These are phyloP conservation scores for Eremothecium sinecaudum DNA, from an alignment of 1,139 yeast species.

Conservation along the genomic window DNA sequence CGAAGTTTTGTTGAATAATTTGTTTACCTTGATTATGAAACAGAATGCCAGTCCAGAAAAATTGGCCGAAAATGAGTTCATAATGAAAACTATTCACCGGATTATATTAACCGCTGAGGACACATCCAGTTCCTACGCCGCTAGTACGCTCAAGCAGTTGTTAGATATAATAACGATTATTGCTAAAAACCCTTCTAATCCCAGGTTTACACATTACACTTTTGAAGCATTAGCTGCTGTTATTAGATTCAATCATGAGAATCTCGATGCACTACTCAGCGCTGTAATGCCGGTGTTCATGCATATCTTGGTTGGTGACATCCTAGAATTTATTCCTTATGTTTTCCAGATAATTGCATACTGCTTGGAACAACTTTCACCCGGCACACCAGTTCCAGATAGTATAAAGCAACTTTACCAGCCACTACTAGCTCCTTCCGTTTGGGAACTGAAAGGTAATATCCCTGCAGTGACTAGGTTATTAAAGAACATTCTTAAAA, in stretches of 20 bases:
- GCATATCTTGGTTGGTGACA: constrained; percentile 65
- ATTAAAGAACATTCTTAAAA: constrained; percentile 58
- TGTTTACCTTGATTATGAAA: constrained; percentile 57
- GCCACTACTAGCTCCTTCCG: constrained; percentile 77
- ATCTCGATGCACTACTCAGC: constrained; percentile 41
- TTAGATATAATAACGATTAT: constrained; percentile 61
- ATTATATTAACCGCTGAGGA: constrained; percentile 70
- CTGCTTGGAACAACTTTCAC: constrained; percentile 57
- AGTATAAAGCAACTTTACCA: constrained; percentile 57
- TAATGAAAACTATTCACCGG: constrained; percentile 84
- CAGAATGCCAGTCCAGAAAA: constrained; percentile 70
- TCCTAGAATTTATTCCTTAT: constrained; percentile 91
- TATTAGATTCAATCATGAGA: constrained; percentile 42
- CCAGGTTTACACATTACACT: constrained; percentile 80
- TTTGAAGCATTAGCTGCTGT: constrained; percentile 83
- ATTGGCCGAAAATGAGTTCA: constrained; percentile 87
- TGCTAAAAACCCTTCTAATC: constrained; percentile 88
- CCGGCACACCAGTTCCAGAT: constrained; percentile 43
- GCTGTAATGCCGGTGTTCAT: constrained; percentile 59
- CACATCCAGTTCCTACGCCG: constrained; percentile 36
- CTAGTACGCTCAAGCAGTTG: constrained; percentile 51
- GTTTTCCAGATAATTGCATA: constrained; percentile 80
- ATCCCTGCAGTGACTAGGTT: constrained; percentile 86
- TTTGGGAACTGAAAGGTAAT: constrained; percentile 91
- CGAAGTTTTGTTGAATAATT: constrained; percentile 47